Evolutionary conservation across 139 green algal species (phyloP).

Genomic region (Chlorella sp.): DNA sequence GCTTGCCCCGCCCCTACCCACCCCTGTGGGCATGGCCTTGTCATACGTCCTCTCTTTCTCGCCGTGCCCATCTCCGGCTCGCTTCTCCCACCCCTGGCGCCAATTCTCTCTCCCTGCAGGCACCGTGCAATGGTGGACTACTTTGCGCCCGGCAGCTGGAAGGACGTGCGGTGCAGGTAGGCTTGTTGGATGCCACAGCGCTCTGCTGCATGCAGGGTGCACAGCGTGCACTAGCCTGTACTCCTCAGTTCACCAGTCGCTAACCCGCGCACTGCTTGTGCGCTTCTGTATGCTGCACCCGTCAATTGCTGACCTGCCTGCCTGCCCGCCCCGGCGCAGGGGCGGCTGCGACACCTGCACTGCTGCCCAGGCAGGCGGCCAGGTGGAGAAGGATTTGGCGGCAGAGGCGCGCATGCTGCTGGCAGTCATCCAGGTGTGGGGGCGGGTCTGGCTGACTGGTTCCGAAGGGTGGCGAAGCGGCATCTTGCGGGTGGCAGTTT

Average conservation of each 20-base stretch:
- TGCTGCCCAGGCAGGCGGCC: background rate
- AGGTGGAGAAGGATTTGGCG: constrained; percentile 14
- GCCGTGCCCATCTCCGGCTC: too few species aligned
- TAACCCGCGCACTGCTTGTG: too few species aligned
- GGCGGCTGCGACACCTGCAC: constrained; percentile 50
- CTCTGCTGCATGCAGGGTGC: too few species aligned
- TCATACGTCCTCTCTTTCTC: too few species aligned
- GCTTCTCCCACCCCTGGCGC: too few species aligned
- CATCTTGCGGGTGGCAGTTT: too few species aligned
- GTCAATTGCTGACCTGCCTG: too few species aligned
- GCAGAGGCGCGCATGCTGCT: constrained; percentile 41
- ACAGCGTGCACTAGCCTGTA: too few species aligned
- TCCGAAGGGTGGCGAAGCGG: background rate
- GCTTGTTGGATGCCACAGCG: background rate
- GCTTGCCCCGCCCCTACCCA: background rate
- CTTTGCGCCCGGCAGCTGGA: constrained; percentile 27
- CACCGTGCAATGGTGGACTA: constrained; percentile 41
- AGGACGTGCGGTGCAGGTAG: background rate
- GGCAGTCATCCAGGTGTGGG: constrained; percentile 13
- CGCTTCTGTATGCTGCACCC: too few species aligned
- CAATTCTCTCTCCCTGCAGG: background rate
- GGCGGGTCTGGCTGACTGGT: background rate
- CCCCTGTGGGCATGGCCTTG: too few species aligned
- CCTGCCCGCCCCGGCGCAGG: background rate
- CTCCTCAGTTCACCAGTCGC: too few species aligned